Base-by-base conservation (phyloP, 2,329 filamentous ascomycete genomes). In the Lachnellula hyalina region DNA sequence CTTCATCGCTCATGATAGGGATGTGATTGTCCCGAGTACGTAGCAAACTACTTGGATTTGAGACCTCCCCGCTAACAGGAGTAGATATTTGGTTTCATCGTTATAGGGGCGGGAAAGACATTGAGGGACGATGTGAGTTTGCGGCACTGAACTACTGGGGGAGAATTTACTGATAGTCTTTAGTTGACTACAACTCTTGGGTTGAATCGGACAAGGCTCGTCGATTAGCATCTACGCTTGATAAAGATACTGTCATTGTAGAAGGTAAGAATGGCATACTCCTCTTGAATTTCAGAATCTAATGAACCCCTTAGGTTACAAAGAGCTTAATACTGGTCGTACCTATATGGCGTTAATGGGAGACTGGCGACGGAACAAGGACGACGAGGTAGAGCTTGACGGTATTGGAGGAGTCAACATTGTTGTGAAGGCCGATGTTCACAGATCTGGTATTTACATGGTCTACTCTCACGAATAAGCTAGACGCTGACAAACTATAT, bases 171-270 rank as follows among this genome's bases (percentile, higher is more conserved):
- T 66, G 35, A 65, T 42, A n/a, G 14, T 25, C 21, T 35, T 36
- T 58, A 94, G 90, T 97, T 69, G 94, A 99, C 71, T 99, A 99
- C 77, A 99, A 99, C 74, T 97, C 94, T 1, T 99, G 94, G 94
- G 83, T 96, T 65, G 94, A 99, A 75, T 93, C 93, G 9, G 86
- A 92, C 50, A 88, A 93, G 72, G 91, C 82, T 47, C 82, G 87
- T 56, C 87, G 85, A 67, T 80, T 97, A 52, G 79, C 86, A n/a
- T 75, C 80, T 5, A 83, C 76, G 51, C 78, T 97, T 19, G 81
- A 87, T 62, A 92, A 90, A 69, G 85, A 96, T 65, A 78, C 89
- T 21, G 80, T 99, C 55, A 79, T 99, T 32, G 94, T 90, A 23
- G 94, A 99, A 80, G 94, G 88, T 89, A 72, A 44, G 55, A 7